phyloP scores from a whole-genome alignment of 768 basidiomycete genomes.

The Favolaschia claudopus region DNA sequence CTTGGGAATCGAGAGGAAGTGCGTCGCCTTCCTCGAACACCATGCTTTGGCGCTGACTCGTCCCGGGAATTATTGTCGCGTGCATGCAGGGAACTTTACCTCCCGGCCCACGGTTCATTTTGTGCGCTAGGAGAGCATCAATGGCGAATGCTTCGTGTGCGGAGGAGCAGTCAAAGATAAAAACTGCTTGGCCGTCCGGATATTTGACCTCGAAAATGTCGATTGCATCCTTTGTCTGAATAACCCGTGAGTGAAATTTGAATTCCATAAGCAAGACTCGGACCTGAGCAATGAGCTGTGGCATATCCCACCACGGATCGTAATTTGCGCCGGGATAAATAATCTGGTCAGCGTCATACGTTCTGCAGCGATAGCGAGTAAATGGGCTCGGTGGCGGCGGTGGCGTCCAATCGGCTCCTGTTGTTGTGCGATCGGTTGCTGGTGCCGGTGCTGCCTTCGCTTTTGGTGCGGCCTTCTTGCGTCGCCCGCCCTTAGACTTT shows the following conservation, averaged over 20 bases:
- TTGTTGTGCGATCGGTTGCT: conserved; percentile 4
- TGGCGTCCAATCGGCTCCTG: conserved; percentile 6
- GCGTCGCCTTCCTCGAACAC: too few relatives aligned
- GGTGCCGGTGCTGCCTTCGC: too few relatives aligned
- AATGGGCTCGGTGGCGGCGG: conserved; percentile 7
- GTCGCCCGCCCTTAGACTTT: too few relatives aligned
- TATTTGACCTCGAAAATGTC: conserved; percentile 29
- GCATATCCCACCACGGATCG: conserved; percentile 34
- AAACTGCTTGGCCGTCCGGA: conserved; percentile 23
- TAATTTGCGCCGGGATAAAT: conserved; percentile 34
- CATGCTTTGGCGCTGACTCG: too few relatives aligned
- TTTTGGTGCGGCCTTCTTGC: too few relatives aligned
- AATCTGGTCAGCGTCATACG: conserved; percentile 21
- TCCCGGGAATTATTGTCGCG: too few relatives aligned
- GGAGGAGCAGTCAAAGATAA: conserved; percentile 33
- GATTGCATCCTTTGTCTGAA: background rate
- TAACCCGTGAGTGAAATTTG: background rate
- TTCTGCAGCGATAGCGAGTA: background rate
- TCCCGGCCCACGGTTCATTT: conserved; percentile 34
- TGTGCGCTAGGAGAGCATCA: conserved; percentile 31
- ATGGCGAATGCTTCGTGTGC: conserved; percentile 29
- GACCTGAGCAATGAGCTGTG: conserved; percentile 28
- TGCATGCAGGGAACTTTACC: too few relatives aligned
- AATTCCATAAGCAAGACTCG: background rate
- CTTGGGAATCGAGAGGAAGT: too few relatives aligned